phyloP scores from a whole-genome alignment of 2,329 filamentous ascomycete genomes.

The Acrocalymma vagum region DNA sequence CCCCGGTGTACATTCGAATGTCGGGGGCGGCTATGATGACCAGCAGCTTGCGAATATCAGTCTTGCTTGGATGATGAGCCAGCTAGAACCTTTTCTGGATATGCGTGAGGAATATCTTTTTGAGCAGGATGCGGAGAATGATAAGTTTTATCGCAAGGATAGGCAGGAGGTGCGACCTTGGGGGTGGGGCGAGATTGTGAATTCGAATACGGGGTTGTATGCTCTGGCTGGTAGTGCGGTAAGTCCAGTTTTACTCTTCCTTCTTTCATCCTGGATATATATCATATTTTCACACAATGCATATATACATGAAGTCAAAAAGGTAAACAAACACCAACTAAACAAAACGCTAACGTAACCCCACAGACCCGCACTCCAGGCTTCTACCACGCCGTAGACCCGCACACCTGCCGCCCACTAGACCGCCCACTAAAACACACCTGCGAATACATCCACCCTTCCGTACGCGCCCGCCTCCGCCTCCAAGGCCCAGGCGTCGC shows the following conservation, averaged over 20 bases:
- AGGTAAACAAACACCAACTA: too few species aligned
- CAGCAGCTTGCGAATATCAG: constrained; percentile 60
- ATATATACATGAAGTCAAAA: too few species aligned
- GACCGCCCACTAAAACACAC: constrained; percentile 56
- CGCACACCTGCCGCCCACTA: constrained; percentile 51
- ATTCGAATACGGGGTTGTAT: constrained; percentile 56
- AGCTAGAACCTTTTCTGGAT: constrained; percentile 58
- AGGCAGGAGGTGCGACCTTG: constrained; percentile 55
- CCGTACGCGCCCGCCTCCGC: constrained; percentile 54
- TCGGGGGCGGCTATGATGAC: constrained; percentile 58
- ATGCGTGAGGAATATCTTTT: constrained; percentile 57
- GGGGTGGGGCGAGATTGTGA: constrained; percentile 57
- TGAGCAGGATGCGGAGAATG: constrained; percentile 56
- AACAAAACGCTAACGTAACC: constrained; percentile 15
- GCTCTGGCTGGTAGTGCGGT: constrained; percentile 54
- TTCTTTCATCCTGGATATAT: neutral
- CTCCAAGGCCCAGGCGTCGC: constrained; percentile 56
- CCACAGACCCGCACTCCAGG: constrained; percentile 55
- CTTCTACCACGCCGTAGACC: constrained; percentile 56
- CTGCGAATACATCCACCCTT: constrained; percentile 62
- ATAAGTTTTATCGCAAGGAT: constrained; percentile 53
- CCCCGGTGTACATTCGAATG: constrained; percentile 61
- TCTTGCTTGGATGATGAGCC: constrained; percentile 66
- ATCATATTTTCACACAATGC: too few species aligned
- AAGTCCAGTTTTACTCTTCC: constrained; percentile 17